Base-by-base conservation (phyloP, 441 rosid species). In the Geranium incanum region DNA sequence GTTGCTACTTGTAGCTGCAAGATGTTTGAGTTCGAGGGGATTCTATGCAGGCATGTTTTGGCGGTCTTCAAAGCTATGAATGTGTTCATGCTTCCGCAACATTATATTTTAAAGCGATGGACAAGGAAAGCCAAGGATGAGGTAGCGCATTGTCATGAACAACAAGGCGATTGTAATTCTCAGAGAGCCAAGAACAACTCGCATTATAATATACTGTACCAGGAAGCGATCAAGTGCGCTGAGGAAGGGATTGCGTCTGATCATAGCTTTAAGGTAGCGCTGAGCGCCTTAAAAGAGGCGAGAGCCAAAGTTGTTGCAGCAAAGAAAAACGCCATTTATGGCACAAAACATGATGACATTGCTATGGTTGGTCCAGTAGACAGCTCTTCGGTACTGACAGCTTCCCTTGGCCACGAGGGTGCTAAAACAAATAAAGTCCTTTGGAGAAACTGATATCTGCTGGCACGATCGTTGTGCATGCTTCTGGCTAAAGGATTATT, bases 11-110 rank as follows among this genome's bases (percentile, higher is more conserved):
- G 83, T 73, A 76, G 82, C 71, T 84, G 88, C 79, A 81, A 78
- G 76, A 78, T 78, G 82, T 79, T 83, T 39, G 81, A 85, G 79
- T 83, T 78, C 71, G 82, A 78, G 52, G 82, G 86, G 66, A 76
- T 79, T 71, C 78, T 75, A 57, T 81, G 84, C 80, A 78, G 85
- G 71, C 83, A 76, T 69, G 82, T 83, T 11, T 52, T 83, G 52
- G 81, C 84, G 1, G 80, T 77, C 23, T 78, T 81, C 73, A 85
- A 75, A 72, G 78, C 77, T 52, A 75, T 77, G 3, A 81, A 72
- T 11, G 72, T 75, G 16, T 79, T 79, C 39, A 59, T 74, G n/a
- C 78, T 82, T 66, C 88, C 81, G 1, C 77, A 71, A 60, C 82
- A 79, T 55, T 85, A 79, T 73, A 76, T 81, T 67, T 43, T 83